A percentile compares a stretch with the other conserved stretches of the same genome.
Evolutionary conservation across 73 alveolate species (phyloP).

Genomic region (Strombidium stylifer): DNA sequence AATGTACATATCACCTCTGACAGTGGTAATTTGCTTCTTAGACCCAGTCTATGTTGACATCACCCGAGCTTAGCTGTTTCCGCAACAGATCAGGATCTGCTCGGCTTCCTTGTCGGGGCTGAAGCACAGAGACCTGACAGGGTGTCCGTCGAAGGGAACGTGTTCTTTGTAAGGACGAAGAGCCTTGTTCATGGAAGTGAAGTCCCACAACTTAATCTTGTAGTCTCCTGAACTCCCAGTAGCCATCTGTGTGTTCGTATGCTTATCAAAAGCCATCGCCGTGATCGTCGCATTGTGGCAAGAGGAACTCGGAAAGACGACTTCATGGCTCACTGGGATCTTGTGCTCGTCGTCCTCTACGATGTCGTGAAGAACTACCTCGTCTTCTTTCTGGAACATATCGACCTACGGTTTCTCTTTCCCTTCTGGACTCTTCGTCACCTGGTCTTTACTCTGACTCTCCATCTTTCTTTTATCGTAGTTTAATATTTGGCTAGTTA

Average conservation of each 20-base stretch:
- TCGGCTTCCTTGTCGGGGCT: slow-evolving; percentile 83
- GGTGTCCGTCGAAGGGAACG: slow-evolving; percentile 79
- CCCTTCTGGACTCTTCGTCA: too few species aligned
- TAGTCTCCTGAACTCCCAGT: slow-evolving; percentile 68
- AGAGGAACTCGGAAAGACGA: slow-evolving; percentile 33
- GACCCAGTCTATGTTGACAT: slow-evolving; percentile 90
- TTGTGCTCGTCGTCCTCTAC: neutral
- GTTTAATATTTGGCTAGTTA: too few species aligned
- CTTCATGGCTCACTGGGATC: slow-evolving; percentile 62
- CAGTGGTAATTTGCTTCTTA: slow-evolving; percentile 73
- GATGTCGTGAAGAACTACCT: too few species aligned
- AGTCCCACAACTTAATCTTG: slow-evolving; percentile 67
- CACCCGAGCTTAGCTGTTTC: slow-evolving; percentile 82
- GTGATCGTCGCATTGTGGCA: slow-evolving; percentile 54
- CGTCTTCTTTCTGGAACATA: too few species aligned
- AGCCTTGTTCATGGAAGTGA: slow-evolving; percentile 62
- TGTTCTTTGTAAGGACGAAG: slow-evolving; percentile 50
- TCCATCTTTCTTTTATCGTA: too few species aligned
- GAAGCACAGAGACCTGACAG: slow-evolving; percentile 75
- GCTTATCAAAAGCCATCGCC: slow-evolving; percentile 59
- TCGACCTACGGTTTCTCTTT: too few species aligned
- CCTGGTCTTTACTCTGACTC: too few species aligned
- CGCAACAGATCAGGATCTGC: slow-evolving; percentile 74
- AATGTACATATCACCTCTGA: slow-evolving; percentile 95
- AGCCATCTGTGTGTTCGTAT: slow-evolving; percentile 56